Evolutionary conservation across 2,329 filamentous ascomycete species (phyloP), one percentile per base, ranked within the genome.

Genomic region (Pseudogymnoascus pannorum): DNA sequence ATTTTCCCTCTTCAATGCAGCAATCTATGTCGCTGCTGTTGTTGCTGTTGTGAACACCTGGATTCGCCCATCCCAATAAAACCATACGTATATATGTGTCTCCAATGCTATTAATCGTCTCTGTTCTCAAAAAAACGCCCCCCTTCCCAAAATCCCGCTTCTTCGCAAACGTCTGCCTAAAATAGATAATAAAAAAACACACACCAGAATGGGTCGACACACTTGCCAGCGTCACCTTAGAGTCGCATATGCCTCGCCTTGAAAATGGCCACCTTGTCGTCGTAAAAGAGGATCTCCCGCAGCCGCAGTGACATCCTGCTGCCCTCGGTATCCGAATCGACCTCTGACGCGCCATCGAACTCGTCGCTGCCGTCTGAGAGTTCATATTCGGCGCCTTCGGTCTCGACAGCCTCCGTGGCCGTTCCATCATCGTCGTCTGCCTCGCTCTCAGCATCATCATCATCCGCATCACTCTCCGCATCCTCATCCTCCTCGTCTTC

Each of bases 251-350:
- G 86, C 63, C 89, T 81, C 31, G 88, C 87, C 72, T 87, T 89
- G 75, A 93, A 93, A 62, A 93, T 87, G 26, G 87, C 85, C 60
- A 91, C 85, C 73, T 91, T 90, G 71, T 93, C 89, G 71, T 93
- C 90, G 69, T 91, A 92, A 73, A 91, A 93, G 64, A 92, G 74
- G 65, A 94, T 93, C 76, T 93, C 89, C 64, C 88, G 79, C 66
- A 93, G 76, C 60, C 85, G 80, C 63, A 92, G 79, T 67, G 80
- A 76, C 29, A 73, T 70, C 59, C 72, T 74, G 38, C 76, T 72
- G 14, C 68, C 67, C 20, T 67, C 69, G 35, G 78, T 75, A 5
- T 76, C 75, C 18, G 79, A 79, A 42, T 42, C 38, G 9, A 42
- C 38, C 38, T 42, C 38, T 14, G 38, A 42, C 2, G 18, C 38